Evolutionary conservation across 1,284 basidiomycete genomes (phyloP).

Genomic region (Apiotrichum gracile): DNA sequence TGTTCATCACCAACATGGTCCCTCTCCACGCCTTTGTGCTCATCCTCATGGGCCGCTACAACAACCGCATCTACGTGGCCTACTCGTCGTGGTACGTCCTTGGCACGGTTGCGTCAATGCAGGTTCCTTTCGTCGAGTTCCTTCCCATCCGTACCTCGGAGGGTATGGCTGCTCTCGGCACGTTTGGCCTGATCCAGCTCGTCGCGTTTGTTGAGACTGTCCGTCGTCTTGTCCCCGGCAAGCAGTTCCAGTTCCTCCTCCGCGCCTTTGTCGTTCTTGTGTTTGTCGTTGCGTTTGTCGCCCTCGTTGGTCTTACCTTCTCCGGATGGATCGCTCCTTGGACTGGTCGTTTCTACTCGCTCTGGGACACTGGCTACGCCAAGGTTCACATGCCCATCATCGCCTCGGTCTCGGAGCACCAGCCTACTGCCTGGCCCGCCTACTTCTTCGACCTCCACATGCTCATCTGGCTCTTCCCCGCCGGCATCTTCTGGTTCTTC

Average conservation of each 20-base stretch:
- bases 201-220: constrained; percentile 90
- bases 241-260: constrained; percentile 84
- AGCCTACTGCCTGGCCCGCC: constrained; percentile 98
- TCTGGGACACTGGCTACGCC: constrained; percentile 99
- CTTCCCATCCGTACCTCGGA: constrained; percentile 96
- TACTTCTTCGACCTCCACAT: constrained; percentile 99
- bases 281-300: constrained; percentile 66
- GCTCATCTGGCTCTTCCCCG: constrained; percentile 97
- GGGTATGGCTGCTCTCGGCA: constrained; percentile 97
- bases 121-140: constrained; percentile 99
- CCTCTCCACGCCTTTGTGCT: constrained; percentile 90
- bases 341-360: constrained; percentile 98
- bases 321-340: constrained; percentile 96
- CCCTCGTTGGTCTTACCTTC: constrained; percentile 76
- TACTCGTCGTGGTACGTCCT: constrained; percentile 98
- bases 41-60: constrained; percentile 95
- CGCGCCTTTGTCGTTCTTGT: constrained; percentile 62
- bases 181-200: constrained; percentile 95
- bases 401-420: constrained; percentile 99
- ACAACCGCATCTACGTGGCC: constrained; percentile 82
- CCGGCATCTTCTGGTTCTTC: constrained; percentile 92
- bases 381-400: constrained; percentile 92
- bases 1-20: constrained; percentile 99
- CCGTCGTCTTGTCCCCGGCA: constrained; percentile 79
- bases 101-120: constrained; percentile 95